These are phyloP conservation scores for Onygenales sp. DNA, from an alignment of 2,329 filamentous ascomycete species.

Conservation along the genomic window DNA sequence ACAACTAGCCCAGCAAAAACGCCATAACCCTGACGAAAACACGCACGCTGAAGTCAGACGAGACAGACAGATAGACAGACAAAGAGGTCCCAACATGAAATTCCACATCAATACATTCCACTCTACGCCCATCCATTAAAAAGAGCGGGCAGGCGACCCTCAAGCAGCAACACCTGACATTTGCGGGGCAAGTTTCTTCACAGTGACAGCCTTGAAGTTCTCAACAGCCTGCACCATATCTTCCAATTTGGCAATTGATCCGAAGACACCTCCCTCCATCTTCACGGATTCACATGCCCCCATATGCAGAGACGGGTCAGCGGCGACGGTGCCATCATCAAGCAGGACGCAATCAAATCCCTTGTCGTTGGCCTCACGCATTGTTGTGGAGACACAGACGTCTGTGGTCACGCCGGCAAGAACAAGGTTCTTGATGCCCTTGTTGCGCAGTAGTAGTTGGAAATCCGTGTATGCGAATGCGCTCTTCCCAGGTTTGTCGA, in stretches of 20 bases:
- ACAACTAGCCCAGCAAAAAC: background rate
- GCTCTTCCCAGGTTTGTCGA: conserved; percentile 47
- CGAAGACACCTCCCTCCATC: conserved; percentile 40
- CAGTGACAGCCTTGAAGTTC: conserved; percentile 31
- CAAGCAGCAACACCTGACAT: conserved; percentile 17
- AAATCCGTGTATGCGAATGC: conserved; percentile 48
- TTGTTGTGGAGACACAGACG: conserved; percentile 46
- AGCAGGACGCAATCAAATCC: conserved; percentile 46
- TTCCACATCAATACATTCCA: too few species aligned
- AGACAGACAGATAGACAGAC: background rate
- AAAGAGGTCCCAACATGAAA: background rate
- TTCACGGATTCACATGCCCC: conserved; percentile 35
- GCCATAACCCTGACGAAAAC: background rate
- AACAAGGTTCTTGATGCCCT: conserved; percentile 44
- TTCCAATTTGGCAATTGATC: conserved; percentile 28
- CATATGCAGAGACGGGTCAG: conserved; percentile 31
- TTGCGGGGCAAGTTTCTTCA: conserved; percentile 35
- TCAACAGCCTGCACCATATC: conserved; percentile 33
- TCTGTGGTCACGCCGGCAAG: conserved; percentile 48
- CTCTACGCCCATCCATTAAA: background rate
- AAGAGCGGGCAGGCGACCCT: background rate
- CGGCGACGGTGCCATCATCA: conserved; percentile 40
- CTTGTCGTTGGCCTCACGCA: conserved; percentile 47
- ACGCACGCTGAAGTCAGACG: background rate
- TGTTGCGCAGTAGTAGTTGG: conserved; percentile 41